phyloP scores from a whole-genome alignment of 2,329 filamentous ascomycete genomes.

The Colletotrichum sp. region DNA sequence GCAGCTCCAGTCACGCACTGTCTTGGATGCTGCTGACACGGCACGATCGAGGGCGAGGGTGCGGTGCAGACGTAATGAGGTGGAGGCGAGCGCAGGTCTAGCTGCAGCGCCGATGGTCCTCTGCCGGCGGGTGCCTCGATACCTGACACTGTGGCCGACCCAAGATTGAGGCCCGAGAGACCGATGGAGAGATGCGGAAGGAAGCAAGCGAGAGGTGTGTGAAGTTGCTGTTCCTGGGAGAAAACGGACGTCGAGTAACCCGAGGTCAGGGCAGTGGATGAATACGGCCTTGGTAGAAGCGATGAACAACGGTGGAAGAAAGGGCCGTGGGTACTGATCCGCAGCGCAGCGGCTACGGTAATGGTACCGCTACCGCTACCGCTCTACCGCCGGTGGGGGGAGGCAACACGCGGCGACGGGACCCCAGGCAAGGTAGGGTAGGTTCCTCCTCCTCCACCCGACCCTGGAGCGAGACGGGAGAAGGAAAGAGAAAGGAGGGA shows the following conservation, averaged over 20 bases:
- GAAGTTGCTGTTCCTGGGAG: background rate
- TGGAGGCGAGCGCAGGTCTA: background rate
- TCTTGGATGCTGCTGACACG: background rate
- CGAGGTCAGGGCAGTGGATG: background rate
- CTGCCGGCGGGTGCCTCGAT: background rate
- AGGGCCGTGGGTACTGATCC: background rate
- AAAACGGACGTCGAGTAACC: background rate
- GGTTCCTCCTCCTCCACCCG: background rate
- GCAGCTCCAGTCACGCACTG: background rate
- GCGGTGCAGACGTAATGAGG: background rate
- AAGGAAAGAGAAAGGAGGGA: conserved; percentile 1
- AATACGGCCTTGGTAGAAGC: background rate
- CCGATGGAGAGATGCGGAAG: background rate
- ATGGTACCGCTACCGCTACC: background rate
- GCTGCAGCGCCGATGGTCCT: background rate
- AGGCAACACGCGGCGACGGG: background rate
- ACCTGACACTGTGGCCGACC: background rate
- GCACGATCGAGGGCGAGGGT: background rate
- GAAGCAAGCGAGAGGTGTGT: background rate
- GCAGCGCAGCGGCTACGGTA: background rate
- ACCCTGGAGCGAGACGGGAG: background rate
- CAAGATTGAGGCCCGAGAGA: background rate
- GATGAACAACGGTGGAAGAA: background rate
- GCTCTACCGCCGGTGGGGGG: background rate
- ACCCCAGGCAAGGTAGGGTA: background rate